Percentiles rank a stretch among this genome's conserved stretches.
Conservation (phyloP, 1,139 yeast species). For the Pichia cactophila region DNA sequence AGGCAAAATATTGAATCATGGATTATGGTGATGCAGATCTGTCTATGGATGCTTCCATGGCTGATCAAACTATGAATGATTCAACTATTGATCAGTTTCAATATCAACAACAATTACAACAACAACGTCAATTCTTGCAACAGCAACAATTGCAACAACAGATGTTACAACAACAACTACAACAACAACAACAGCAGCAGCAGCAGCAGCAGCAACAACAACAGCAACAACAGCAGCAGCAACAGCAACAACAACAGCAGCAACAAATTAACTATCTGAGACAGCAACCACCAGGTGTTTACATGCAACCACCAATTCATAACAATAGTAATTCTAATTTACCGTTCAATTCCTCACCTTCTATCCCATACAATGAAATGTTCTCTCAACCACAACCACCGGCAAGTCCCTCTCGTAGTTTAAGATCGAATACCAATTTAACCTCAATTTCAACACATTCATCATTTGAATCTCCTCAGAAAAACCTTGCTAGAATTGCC, state of each 20-base stretch:
- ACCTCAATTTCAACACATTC: constrained; percentile 23
- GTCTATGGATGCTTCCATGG: not conserved
- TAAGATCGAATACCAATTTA: constrained; percentile 21
- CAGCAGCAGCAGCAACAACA: constrained; percentile 2
- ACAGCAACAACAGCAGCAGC: constrained; percentile 2
- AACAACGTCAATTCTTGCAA: constrained; percentile 1
- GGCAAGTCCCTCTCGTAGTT: constrained; percentile 27
- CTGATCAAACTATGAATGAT: constrained; percentile 5
- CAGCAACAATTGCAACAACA: not conserved
- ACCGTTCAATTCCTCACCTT: constrained; percentile 22
- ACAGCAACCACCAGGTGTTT: constrained; percentile 16
- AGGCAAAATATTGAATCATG: not conserved
- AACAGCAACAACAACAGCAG: constrained; percentile 10
- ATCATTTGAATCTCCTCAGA: constrained; percentile 23
- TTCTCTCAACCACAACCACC: constrained; percentile 25
- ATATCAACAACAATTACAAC: not conserved
- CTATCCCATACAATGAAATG: constrained; percentile 13
- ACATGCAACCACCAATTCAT: constrained; percentile 13
- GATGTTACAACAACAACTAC: not conserved
- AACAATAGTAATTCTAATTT: not conserved
- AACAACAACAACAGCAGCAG: constrained; percentile 2
- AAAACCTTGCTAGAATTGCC: constrained; percentile 6
- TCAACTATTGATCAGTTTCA: not conserved
- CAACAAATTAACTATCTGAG: constrained; percentile 13
- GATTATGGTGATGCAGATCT: not conserved